Evolutionary conservation across 108 stramenopile species (phyloP), one percentile per base, ranked within the genome.

Genomic region (Nitzschia sp.): DNA sequence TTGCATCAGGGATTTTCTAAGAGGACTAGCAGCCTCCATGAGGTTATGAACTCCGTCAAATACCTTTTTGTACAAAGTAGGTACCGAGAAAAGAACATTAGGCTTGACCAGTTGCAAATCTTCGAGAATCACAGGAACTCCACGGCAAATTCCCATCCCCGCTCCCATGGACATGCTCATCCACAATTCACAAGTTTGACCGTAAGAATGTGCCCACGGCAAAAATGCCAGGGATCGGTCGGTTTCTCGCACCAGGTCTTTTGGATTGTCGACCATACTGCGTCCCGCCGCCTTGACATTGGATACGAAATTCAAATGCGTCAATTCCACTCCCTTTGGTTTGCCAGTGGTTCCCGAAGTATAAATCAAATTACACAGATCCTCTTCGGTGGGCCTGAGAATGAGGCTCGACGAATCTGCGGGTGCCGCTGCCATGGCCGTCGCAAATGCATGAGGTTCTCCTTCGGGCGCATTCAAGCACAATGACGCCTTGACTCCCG

Each of bases 191-290:
- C 86, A 88, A 21, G 94, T 96, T 78, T 92, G 95, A 32, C 97
- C 95, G 78, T 95, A 96, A 31, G 85, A 92, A 80, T 98, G 98
- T 3, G 97, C 95, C 96, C 97, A 98, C 5, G 97, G 97, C 26
- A 98, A 71, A 82, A 98, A 96, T 19, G 94, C 86, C 26, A 97
- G 69, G 30, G 94, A 91, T 66, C 91, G 76, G 79, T 93, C 92
- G 1, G 60, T 66, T 35, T 88, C 78, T 24, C 63, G 71, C 45
- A 92, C 73, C 47, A 96, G 82, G 19, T 92, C 90, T 25, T 83
- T 78, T 0, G 89, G 81, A 70, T 90, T 71, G 24, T 85, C 81
- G 17, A 83, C 85, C 76, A 94, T 74, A 25, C 82, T 71, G 28
- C 95, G 55, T 9, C 81, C 72, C 1, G 89, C 94, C 8, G 82